Percentiles rank a stretch among this genome's conserved stretches.
These are phyloP conservation scores for Anethum foeniculum DNA, from an alignment of 140 eudicot genomes.

Conservation along the genomic window DNA sequence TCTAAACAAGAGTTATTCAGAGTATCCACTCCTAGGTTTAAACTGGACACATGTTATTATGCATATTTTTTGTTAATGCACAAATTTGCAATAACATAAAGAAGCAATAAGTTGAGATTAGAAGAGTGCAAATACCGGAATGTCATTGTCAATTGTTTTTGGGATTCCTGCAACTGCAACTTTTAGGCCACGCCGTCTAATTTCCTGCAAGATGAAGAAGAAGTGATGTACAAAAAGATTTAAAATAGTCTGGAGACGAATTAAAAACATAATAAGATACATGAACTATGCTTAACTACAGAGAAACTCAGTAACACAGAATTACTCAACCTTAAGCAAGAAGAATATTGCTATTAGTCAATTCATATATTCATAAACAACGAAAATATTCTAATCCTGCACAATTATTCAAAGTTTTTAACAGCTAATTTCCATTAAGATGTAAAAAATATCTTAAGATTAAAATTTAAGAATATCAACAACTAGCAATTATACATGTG, in stretches of 20 bases:
- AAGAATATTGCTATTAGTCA: not conserved
- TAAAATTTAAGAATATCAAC: not conserved
- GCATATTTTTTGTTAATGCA: not conserved
- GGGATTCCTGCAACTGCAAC: constrained; percentile 90
- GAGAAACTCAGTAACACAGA: not conserved
- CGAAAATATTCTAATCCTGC: not conserved
- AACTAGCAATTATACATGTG: not conserved
- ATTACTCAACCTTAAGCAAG: not conserved
- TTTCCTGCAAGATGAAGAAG: constrained; percentile 43
- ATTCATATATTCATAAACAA: not conserved
- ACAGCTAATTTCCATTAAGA: not conserved
- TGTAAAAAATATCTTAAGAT: not conserved
- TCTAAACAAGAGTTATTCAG: not conserved
- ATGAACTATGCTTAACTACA: not conserved
- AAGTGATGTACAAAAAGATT: not conserved
- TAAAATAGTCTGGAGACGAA: not conserved
- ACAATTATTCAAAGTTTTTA: not conserved
- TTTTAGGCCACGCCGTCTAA: constrained; percentile 67
- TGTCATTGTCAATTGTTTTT: constrained; percentile 89
- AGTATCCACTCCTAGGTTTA: not conserved
- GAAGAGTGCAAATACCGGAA: constrained; percentile 44
- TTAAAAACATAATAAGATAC: not conserved
- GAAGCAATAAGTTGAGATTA: not conserved
- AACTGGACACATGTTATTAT: not conserved
- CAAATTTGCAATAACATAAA: not conserved